These are phyloP conservation scores for Alternaria hordeiaustralica DNA, from an alignment of 2,329 filamentous ascomycete species.

Conservation along the genomic window DNA sequence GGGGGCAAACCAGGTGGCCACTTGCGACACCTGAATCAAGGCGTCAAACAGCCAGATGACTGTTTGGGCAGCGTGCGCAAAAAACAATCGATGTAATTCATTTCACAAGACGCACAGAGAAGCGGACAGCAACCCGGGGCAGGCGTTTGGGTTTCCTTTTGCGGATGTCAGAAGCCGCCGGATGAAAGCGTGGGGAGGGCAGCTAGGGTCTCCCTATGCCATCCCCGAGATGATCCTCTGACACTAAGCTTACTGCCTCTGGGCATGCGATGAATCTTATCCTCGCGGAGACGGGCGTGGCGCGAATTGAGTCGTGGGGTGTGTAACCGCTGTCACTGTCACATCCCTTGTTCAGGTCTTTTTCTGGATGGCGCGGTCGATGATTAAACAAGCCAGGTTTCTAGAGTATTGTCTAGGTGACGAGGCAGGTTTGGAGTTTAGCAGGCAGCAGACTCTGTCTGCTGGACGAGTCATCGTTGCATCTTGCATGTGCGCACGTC, in stretches of 20 bases:
- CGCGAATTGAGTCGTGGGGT: constrained; percentile 18
- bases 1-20: constrained; percentile 16
- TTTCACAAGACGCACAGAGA: constrained; percentile 22
- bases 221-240: constrained; percentile 36
- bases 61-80: constrained; percentile 4
- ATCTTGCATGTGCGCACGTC: constrained; percentile 20
- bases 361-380: neutral
- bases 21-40: constrained; percentile 12
- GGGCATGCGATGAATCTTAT: constrained; percentile 21
- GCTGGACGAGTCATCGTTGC: constrained; percentile 37
- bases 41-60: constrained; percentile 2
- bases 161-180: constrained; percentile 22
- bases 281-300: constrained; percentile 27
- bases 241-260: constrained; percentile 27
- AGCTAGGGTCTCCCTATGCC: constrained; percentile 20
- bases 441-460: constrained; percentile 16
- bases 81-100: neutral
- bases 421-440: constrained; percentile 13
- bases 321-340: constrained; percentile 21
- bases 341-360: constrained; percentile 15
- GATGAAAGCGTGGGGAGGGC: constrained; percentile 29
- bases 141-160: constrained; percentile 21
- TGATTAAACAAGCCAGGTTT: neutral
- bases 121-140: constrained; percentile 30
- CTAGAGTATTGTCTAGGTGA: constrained; percentile 8